phyloP scores from a whole-genome alignment of 805 yeast genomes.

The Vanderwaltozyma tropicalis region DNA sequence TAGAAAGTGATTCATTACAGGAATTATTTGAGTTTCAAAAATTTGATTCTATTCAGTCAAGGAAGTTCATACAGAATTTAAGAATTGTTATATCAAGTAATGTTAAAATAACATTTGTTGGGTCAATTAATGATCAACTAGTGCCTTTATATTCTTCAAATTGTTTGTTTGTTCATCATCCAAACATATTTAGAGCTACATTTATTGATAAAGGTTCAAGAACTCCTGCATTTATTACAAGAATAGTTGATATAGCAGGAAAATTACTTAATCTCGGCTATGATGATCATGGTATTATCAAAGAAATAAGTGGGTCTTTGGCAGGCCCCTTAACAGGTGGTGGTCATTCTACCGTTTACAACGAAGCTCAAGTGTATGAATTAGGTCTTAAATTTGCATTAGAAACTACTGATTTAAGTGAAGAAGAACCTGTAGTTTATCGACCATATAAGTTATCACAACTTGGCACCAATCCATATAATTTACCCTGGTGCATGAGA shows the following conservation, averaged over 20 bases:
- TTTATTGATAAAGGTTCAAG: conserved; percentile 75
- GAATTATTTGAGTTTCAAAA: conserved; percentile 86
- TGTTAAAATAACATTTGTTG: conserved; percentile 71
- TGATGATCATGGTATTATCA: conserved; percentile 76
- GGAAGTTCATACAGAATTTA: conserved; percentile 57
- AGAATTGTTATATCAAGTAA: conserved; percentile 55
- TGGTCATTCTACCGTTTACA: conserved; percentile 86
- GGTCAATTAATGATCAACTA: conserved; percentile 86
- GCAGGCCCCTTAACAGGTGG: conserved; percentile 93
- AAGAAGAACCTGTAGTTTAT: conserved; percentile 30
- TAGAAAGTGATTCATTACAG: conserved; percentile 75
- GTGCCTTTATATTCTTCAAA: conserved; percentile 87
- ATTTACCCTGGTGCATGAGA: conserved; percentile 86
- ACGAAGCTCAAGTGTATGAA: conserved; percentile 75
- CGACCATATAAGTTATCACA: conserved; percentile 49
- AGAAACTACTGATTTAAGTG: conserved; percentile 55
- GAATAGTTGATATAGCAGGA: conserved; percentile 64
- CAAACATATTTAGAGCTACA: conserved; percentile 80
- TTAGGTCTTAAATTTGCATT: conserved; percentile 64
- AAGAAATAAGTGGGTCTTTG: conserved; percentile 66
- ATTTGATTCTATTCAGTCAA: conserved; percentile 59
- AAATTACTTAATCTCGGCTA: conserved; percentile 65
- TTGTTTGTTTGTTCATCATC: conserved; percentile 76
- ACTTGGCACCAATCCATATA: conserved; percentile 69
- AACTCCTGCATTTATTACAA: conserved; percentile 69